A percentile compares a stretch with the other conserved stretches of the same genome.
Conservation (phyloP, 2,329 filamentous ascomycete genomes). For the Parasarocladium wereldwijsianum region DNA sequence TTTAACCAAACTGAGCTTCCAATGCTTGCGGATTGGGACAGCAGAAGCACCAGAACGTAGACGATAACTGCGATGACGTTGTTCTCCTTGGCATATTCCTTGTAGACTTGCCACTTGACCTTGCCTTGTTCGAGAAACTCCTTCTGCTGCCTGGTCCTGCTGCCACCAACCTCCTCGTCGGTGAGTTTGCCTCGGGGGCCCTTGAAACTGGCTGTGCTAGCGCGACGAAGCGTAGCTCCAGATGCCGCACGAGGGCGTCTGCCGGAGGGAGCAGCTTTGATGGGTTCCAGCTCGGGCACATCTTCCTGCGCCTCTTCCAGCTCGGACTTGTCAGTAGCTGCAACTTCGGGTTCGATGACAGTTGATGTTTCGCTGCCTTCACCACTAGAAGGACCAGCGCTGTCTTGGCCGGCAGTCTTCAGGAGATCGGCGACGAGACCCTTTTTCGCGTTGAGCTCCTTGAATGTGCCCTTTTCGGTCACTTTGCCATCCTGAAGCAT, state of each 20-base stretch:
- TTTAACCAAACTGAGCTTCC: constrained; percentile 87
- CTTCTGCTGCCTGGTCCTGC: constrained; percentile 73
- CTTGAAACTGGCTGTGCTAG: constrained; percentile 80
- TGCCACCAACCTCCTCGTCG: constrained; percentile 64
- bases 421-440: constrained; percentile 77
- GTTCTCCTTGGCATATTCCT: constrained; percentile 88
- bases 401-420: constrained; percentile 54
- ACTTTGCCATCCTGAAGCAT: constrained; percentile 73
- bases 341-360: constrained; percentile 32
- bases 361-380: constrained; percentile 40
- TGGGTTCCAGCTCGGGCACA: constrained; percentile 61
- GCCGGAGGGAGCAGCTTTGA: constrained; percentile 38
- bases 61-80: constrained; percentile 72
- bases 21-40: constrained; percentile 70
- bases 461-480: constrained; percentile 77
- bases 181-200: constrained; percentile 70
- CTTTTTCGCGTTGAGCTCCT: constrained; percentile 85
- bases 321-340: constrained; percentile 43
- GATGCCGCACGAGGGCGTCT: constrained; percentile 51
- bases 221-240: constrained; percentile 68
- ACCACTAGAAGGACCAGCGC: constrained; percentile 28
- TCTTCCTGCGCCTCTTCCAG: constrained; percentile 68
- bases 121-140: constrained; percentile 90
- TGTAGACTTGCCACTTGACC: constrained; percentile 89
- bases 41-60: constrained; percentile 64